Percentiles rank a stretch among this genome's conserved stretches.
Conservation (phyloP, 2,329 filamentous ascomycete genomes). For the Whalleya microplaca region DNA sequence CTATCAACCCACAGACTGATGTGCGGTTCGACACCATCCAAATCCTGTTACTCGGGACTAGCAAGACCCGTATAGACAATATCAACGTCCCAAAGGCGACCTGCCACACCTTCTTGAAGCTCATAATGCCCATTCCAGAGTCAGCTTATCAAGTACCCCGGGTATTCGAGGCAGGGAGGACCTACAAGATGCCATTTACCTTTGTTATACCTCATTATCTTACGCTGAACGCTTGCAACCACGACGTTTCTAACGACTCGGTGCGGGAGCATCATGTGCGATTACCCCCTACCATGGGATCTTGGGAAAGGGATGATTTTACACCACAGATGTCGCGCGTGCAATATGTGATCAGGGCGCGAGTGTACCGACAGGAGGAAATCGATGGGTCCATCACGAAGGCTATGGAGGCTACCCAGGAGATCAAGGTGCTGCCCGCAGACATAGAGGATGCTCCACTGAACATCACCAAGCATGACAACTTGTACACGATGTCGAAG, state of each 20-base stretch:
- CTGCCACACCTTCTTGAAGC: constrained; percentile 51
- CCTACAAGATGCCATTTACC: constrained; percentile 59
- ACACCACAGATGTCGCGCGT: constrained; percentile 58
- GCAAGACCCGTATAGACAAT: constrained; percentile 55
- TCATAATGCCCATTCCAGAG: constrained; percentile 45
- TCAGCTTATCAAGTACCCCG: constrained; percentile 50
- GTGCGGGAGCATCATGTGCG: constrained; percentile 57
- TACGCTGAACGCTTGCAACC: constrained; percentile 59
- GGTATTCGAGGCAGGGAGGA: constrained; percentile 51
- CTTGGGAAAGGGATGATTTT: constrained; percentile 59
- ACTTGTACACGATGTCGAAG: constrained; percentile 53
- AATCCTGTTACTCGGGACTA: constrained; percentile 55
- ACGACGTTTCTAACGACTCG: constrained; percentile 47
- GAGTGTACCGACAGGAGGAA: constrained; percentile 42
- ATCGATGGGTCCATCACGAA: constrained; percentile 31
- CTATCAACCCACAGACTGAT: constrained; percentile 49
- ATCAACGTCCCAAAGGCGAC: constrained; percentile 52
- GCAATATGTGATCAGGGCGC: constrained; percentile 56
- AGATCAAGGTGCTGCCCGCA: constrained; percentile 57
- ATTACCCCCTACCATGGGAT: constrained; percentile 56
- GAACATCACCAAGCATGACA: constrained; percentile 51
- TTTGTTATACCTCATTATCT: constrained; percentile 62
- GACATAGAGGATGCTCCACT: constrained; percentile 55
- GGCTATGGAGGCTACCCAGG: constrained; percentile 46
- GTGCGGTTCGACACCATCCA: constrained; percentile 55